Conservation (phyloP, 2,329 filamentous ascomycete genomes). For the Drechslerella dactyloides region DNA sequence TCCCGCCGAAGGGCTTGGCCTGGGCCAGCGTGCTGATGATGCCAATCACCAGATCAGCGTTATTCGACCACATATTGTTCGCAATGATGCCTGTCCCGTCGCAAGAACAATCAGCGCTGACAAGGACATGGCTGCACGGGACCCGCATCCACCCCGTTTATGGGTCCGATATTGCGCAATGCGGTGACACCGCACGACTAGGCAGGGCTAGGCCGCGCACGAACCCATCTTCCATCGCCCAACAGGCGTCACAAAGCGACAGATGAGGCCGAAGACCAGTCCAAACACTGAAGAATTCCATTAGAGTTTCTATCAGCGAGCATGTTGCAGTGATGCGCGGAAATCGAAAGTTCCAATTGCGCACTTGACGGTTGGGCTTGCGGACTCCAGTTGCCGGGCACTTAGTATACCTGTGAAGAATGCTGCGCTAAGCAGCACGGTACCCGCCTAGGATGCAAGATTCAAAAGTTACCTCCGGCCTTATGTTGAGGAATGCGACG, state of each 20-base stretch:
- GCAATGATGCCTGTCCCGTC: conserved; percentile 41
- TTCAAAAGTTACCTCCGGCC: conserved; percentile 13
- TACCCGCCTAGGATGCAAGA: conserved; percentile 33
- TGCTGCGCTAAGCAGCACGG: conserved; percentile 47
- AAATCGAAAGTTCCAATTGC: conserved; percentile 36
- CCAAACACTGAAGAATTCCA: conserved; percentile 34
- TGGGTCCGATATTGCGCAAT: neutral
- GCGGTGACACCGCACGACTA: too few species aligned
- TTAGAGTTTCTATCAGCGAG: conserved; percentile 14
- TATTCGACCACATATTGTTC: conserved; percentile 50
- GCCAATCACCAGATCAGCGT: conserved; percentile 45
- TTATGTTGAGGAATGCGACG: conserved; percentile 45
- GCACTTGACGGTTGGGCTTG: conserved; percentile 29
- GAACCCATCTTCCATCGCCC: conserved; percentile 50
- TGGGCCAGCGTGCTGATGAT: conserved; percentile 38
- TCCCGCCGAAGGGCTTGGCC: conserved; percentile 40
- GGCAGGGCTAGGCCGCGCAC: conserved; percentile 14
- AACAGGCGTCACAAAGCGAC: conserved; percentile 49
- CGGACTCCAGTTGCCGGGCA: conserved; percentile 14
- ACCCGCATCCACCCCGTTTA: conserved; percentile 12
- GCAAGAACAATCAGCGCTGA: conserved; percentile 6
- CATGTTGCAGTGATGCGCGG: conserved; percentile 19
- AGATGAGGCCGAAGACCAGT: conserved; percentile 41
- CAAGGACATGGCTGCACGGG: conserved; percentile 6
- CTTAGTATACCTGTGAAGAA: conserved; percentile 41